phyloP scores from a whole-genome alignment of 176 grass and related monocot genomes.

The Oryza australiensis region DNA sequence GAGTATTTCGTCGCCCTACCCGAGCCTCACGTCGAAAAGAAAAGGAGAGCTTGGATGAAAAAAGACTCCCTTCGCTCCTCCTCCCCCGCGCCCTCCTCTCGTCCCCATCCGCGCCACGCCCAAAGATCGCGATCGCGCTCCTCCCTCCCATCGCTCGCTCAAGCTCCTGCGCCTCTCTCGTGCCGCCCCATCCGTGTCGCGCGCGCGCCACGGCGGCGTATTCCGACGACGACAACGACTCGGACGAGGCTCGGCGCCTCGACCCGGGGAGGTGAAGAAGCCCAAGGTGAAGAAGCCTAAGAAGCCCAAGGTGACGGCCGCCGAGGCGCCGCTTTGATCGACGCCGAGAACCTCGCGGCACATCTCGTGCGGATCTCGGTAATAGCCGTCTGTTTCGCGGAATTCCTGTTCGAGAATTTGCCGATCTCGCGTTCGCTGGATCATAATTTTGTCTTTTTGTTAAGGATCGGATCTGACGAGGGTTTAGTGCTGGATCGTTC shows the following conservation, averaged over 20 bases:
- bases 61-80: no score
- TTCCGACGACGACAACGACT: constrained; percentile 72
- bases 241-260: constrained; percentile 37
- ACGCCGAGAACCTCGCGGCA: constrained; percentile 62
- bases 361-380: constrained; percentile 88
- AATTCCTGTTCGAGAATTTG: neutral
- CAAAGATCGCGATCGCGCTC: no score
- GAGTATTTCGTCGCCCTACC: no score
- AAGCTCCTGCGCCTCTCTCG: no score
- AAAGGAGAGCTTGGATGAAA: no score
- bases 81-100: no score
- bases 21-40: no score
- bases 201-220: constrained; percentile 12
- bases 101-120: no score
- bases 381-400: neutral
- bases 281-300: constrained; percentile 78
- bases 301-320: constrained; percentile 82
- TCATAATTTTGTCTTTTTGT: constrained; percentile 38
- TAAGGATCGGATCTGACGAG: constrained; percentile 34
- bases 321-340: constrained; percentile 70
- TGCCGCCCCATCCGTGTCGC: no score
- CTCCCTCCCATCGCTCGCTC: no score
- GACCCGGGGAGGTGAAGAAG: constrained; percentile 57
- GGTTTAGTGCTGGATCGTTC: constrained; percentile 36
- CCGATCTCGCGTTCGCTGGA: constrained; percentile 38